These are phyloP conservation scores for Penicillium canariense DNA, from an alignment of 495 filamentous ascomycete species.

Conservation along the genomic window DNA sequence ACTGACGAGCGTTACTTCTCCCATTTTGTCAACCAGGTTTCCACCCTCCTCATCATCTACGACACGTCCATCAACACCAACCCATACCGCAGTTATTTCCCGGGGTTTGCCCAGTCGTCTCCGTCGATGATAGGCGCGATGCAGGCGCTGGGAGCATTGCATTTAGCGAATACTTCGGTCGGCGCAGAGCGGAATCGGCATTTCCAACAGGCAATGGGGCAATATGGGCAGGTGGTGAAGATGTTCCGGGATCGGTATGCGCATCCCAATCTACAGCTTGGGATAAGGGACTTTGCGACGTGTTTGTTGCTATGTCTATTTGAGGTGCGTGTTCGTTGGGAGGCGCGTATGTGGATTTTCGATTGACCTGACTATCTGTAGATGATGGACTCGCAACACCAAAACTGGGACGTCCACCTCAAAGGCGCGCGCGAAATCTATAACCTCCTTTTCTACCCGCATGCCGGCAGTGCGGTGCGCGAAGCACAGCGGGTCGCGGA, in stretches of 20 bases:
- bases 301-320: slow-evolving; percentile 42
- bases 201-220: slow-evolving; percentile 42
- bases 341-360: background rate
- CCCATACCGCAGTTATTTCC: slow-evolving; percentile 38
- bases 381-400: slow-evolving; percentile 48
- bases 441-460: slow-evolving; percentile 35
- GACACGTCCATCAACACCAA: slow-evolving; percentile 37
- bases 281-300: slow-evolving; percentile 39
- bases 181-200: slow-evolving; percentile 35
- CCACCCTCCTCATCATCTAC: slow-evolving; percentile 40
- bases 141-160: slow-evolving; percentile 44
- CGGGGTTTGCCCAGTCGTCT: slow-evolving; percentile 36
- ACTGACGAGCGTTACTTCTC: slow-evolving; percentile 36
- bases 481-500: slow-evolving; percentile 36
- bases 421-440: slow-evolving; percentile 45
- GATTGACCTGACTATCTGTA: slow-evolving; percentile 12
- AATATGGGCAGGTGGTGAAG: slow-evolving; percentile 41
- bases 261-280: slow-evolving; percentile 25
- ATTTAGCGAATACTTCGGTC: slow-evolving; percentile 40
- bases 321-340: slow-evolving; percentile 29
- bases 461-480: slow-evolving; percentile 21
- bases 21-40: slow-evolving; percentile 40
- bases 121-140: slow-evolving; percentile 42
- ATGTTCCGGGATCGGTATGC: slow-evolving; percentile 34
- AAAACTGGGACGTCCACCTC: slow-evolving; percentile 43